Base-by-base conservation (phyloP, 164 flowering plant species). In the Vitis rupestris region DNA sequence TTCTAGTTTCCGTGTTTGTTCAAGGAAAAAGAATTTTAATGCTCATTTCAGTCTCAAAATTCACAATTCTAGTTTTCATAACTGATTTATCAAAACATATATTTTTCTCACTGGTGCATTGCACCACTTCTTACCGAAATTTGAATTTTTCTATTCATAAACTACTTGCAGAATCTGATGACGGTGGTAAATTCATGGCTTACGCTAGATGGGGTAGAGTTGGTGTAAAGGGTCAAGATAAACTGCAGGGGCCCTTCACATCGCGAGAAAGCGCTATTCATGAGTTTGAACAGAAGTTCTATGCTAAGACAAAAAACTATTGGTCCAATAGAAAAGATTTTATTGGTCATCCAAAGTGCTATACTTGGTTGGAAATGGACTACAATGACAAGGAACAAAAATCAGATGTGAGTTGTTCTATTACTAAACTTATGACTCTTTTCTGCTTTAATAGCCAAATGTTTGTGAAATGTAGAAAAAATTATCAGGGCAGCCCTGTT, bases 151-250 rank as follows among this genome's bases (percentile, higher is more conserved):
- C 29, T 61, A 19, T 63, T 31, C 13, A 13, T 19, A 62, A 66
- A 61, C n/a, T 61, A 31, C 10, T 63, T 66, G 71, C 82, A 83
- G 86, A 79, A 71, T 73, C 83, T 70, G 80, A 80, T 76, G 82
- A 63, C 68, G 79, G 80, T 61, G 64, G 68, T n/a, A 63, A 51
- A 17, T 82, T 70, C 64, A 71, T 78, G 76, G 80, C 80, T 49
- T 82, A 78, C 53, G 62, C 61, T 70, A 78, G 86, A 74, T 82
- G 86, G 86, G 86, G 86, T 30, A 75, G 82, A 66, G 85, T 82
- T 67, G 85, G 85, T 9, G 71, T 74, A 0, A 82, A 80, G 73
- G 86, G 86, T 61, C 83, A 82, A 68, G 70, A 78, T 71, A 78
- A 80, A 37, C 2, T 78, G 58, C 67, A 44, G 15, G 83, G 85